Base-by-base conservation (phyloP, 352 stramenopile species). In the Globisporangium okanoganense region DNA sequence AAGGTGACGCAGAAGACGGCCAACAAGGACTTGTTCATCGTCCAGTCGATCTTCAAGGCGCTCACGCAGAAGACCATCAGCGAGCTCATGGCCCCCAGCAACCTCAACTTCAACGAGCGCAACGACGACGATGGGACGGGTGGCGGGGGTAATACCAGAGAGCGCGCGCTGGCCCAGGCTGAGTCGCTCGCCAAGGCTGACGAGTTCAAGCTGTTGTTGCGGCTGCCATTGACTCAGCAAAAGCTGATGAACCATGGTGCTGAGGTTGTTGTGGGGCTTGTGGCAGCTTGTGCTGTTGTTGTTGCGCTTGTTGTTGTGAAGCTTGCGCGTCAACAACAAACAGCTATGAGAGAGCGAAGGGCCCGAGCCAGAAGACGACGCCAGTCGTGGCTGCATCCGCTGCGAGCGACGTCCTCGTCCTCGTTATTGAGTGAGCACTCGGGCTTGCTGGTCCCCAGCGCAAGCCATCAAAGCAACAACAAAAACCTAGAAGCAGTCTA, bases 41-140 rank as follows among this genome's bases (percentile, higher is more conserved):
- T 82, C 29, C 54, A 71, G 62, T 80, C 74, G 18, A 67, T 82
- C 44, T 75, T 70, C 66, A 78, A 76, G 57, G 59, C 53, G 9
- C 44, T 78, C 12, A 54, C 56, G 6, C 71, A 82, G 48, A 82
- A 80, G 31, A 24, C 69, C 14, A 41, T 72, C 22, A 56, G 40
- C 29, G 71, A 76, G 24, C 56, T 79, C 36, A 66, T 66, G 38
- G 52, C 63, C 38, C 55, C 66, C 5, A 75, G 61, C 57, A 83
- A 83, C 47, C 56, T 81, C 12, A 69, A 82, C 50, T 69, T 66
- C 18, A 48, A 40, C 1, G 33, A 56, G 22, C 29, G 43, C 16
- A 50, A 22, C 12, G 48, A 44, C 27, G 24, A 64, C 14, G 24
- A 29, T 35, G 53, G 24, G 7, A 31, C 13, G 27, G 20, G 40